Conservation (phyloP, 345 rosid genomes). For the Camelina sativa region DNA sequence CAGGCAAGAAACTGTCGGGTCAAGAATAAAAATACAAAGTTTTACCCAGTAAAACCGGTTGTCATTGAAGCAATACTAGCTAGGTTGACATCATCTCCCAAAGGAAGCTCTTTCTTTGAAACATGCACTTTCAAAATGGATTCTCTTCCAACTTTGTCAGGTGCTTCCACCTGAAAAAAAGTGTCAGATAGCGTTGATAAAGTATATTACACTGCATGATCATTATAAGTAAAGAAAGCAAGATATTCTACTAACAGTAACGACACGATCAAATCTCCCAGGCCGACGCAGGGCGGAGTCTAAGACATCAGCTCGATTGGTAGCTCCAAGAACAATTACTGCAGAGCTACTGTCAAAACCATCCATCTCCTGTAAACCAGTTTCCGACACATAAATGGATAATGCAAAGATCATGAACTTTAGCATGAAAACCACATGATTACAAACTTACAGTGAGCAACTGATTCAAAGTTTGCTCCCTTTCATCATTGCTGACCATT, state of each 20-base stretch:
- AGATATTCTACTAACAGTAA: constrained; percentile 61
- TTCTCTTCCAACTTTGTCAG: constrained; percentile 90
- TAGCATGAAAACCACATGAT: constrained; percentile 20
- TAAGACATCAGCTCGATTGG: constrained; percentile 96
- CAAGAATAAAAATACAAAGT: not conserved
- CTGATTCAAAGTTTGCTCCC: constrained; percentile 99
- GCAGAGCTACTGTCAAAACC: constrained; percentile 97
- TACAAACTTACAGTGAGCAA: constrained; percentile 76
- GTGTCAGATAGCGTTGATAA: constrained; percentile 2
- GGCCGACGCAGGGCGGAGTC: constrained; percentile 97
- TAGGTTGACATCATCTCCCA: constrained; percentile 76
- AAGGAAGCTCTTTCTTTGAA: constrained; percentile 82
- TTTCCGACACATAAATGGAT: constrained; percentile 27
- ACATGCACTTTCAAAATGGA: constrained; percentile 89
- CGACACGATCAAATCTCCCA: constrained; percentile 98
- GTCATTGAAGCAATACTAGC: constrained; percentile 89
- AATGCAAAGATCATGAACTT: not conserved
- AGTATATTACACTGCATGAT: constrained; percentile 6
- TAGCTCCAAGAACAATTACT: constrained; percentile 98
- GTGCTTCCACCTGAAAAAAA: constrained; percentile 79
- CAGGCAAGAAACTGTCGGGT: not conserved
- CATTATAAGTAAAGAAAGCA: constrained; percentile 22
- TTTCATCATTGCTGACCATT: constrained; percentile 88
- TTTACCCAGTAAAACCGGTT: constrained; percentile 96
- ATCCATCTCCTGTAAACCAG: constrained; percentile 89